Conservation (phyloP, 2,329 filamentous ascomycete genomes). For the Monosporascus sp. region DNA sequence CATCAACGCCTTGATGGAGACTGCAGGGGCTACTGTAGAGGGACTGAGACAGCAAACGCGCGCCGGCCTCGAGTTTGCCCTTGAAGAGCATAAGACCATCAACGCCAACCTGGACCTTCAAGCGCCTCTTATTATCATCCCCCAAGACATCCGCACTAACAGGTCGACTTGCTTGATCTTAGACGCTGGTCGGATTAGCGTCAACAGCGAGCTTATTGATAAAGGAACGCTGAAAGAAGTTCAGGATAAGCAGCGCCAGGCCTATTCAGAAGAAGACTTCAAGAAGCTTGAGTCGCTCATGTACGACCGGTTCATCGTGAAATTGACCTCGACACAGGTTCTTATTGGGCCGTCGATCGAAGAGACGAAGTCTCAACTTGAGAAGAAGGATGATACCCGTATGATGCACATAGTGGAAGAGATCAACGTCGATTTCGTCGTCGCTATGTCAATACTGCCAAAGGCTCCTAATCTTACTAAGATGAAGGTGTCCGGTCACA, state of each 20-base stretch:
- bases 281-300: constrained; percentile 84
- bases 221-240: constrained; percentile 85
- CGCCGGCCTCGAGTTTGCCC: constrained; percentile 89
- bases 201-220: constrained; percentile 90
- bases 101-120: constrained; percentile 94
- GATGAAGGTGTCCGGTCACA: constrained; percentile 81
- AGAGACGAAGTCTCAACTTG: constrained; percentile 78
- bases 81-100: constrained; percentile 97
- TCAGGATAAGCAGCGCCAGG: constrained; percentile 81
- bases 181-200: constrained; percentile 91
- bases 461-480: constrained; percentile 92
- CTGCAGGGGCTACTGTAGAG: constrained; percentile 90
- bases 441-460: constrained; percentile 96
- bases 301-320: constrained; percentile 96
- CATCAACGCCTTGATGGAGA: constrained; percentile 91
- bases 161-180: constrained; percentile 86
- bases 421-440: constrained; percentile 94
- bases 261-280: constrained; percentile 86
- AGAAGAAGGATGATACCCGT: constrained; percentile 59
- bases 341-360: constrained; percentile 92
- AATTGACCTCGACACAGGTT: constrained; percentile 89
- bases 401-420: constrained; percentile 88
- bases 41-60: constrained; percentile 91
- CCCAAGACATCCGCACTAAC: constrained; percentile 79
- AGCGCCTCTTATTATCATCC: constrained; percentile 92